Evolutionary conservation across 495 filamentous ascomycete genomes (phyloP), one percentile per base, ranked within the genome.

Genomic region (Xylaria bambusicola): DNA sequence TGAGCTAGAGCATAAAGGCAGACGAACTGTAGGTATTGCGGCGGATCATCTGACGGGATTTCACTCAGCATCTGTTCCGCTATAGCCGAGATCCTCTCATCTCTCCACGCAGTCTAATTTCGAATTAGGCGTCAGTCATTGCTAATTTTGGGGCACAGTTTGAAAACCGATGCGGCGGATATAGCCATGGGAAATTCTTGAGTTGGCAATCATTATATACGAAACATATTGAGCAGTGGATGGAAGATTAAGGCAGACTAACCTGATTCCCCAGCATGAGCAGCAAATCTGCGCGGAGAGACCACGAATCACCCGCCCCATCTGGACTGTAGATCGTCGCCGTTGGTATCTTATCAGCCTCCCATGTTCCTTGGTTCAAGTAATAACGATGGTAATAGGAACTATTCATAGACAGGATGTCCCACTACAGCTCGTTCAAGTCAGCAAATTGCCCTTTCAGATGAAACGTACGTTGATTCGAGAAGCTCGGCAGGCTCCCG

Each of bases 351-450:
- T 29, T 26, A 23, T 68, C 68, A n/a, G 61, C 61, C 35, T 70
- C 61, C 68, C 68, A 70, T 23, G 51, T 38, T 26, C 63, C 62
- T 4, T 68, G 58, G 18, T 58, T 66, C 6, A 70, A 44, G 27
- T 70, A 70, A 20, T 70, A 70, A 15, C 68, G 65, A 33, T 70
- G 68, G 27, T 66, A 59, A 29, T 70, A 70, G 9, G 65, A 70
- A 8, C 62, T 45, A 27, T 56, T 56, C 29, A 70, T 46, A 12
- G 68, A 63, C 0, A 65, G 47, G 13, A 70, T 60, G 44, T 70
- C 68, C 68, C 68, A 70, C 20, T n/a, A n/a, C n/a, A n/a, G n/a
- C n/a, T n/a, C n/a, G n/a, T n/a, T n/a, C n/a, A n/a, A n/a, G n/a
- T n/a, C n/a, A n/a, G n/a, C n/a, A n/a, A n/a, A n/a, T n/a, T n/a